Conservation (phyloP, 1,139 yeast species). For the Yamadazyma trypodendri region DNA sequence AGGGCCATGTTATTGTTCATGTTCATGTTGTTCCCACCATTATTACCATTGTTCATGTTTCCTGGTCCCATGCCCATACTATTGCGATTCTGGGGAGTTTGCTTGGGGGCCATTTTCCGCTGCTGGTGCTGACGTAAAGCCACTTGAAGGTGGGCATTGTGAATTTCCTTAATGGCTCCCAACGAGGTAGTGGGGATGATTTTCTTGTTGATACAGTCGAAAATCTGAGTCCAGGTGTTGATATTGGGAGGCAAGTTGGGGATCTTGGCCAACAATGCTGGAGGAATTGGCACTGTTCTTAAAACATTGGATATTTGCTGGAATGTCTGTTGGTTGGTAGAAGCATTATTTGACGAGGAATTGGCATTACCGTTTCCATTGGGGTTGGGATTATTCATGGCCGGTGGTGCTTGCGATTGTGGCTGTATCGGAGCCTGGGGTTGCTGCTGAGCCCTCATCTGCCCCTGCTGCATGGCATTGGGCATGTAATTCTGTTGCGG, state of each 20-base stretch:
- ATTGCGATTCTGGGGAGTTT: conserved; percentile 17
- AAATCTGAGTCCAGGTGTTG: conserved; percentile 80
- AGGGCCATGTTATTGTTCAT: conserved; percentile 11
- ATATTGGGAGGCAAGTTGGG: conserved; percentile 83
- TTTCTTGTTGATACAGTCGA: conserved; percentile 63
- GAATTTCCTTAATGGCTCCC: conserved; percentile 59
- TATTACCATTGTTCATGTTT: conserved; percentile 6
- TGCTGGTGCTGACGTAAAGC: conserved; percentile 38
- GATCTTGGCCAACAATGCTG: conserved; percentile 63
- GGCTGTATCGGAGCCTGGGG: background rate
- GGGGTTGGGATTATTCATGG: background rate
- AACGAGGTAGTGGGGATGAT: conserved; percentile 54
- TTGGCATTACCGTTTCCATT: conserved; percentile 3
- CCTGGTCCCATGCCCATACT: conserved; percentile 9
- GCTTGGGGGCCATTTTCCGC: conserved; percentile 19
- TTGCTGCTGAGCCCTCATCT: conserved; percentile 10
- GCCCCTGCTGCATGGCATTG: conserved; percentile 3
- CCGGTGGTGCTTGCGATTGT: background rate
- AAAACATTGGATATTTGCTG: conserved; percentile 40
- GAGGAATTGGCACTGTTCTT: conserved; percentile 68
- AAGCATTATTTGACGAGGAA: conserved; percentile 7
- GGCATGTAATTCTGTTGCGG: background rate
- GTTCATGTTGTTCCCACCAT: conserved; percentile 13
- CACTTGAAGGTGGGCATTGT: conserved; percentile 51
- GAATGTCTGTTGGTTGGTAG: conserved; percentile 25